Conservation (phyloP, 495 filamentous ascomycete species). For the Xylaria sp. region DNA sequence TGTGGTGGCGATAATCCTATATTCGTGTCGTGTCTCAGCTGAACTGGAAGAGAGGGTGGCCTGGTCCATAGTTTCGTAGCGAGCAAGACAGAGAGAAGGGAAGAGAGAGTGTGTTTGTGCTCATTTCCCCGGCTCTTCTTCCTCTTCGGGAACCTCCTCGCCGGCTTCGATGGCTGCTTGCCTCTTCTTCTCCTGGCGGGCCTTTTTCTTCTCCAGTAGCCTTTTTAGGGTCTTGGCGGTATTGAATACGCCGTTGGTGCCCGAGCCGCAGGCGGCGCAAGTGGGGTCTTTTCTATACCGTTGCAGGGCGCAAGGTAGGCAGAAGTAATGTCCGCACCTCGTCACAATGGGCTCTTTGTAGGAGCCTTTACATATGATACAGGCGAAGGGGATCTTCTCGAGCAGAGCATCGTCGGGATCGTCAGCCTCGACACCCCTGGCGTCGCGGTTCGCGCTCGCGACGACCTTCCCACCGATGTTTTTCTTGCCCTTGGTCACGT, state of each 20-base stretch:
- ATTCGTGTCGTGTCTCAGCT: background rate
- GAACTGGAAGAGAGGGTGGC: background rate
- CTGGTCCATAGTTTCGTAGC: background rate
- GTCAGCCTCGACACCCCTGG: slow-evolving; percentile 51
- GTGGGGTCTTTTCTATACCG: slow-evolving; percentile 78
- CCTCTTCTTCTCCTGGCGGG: slow-evolving; percentile 68
- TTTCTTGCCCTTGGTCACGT: slow-evolving; percentile 76
- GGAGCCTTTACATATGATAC: slow-evolving; percentile 83
- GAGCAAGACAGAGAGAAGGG: too few relatives aligned
- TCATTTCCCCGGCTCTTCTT: slow-evolving; percentile 16
- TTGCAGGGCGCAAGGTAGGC: slow-evolving; percentile 84
- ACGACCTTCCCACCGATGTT: slow-evolving; percentile 67
- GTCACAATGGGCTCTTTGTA: slow-evolving; percentile 88
- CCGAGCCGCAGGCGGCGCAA: slow-evolving; percentile 84
- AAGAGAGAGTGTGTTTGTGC: too few relatives aligned
- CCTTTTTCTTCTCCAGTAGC: slow-evolving; percentile 82
- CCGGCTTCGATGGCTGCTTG: slow-evolving; percentile 75
- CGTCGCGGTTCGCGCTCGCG: slow-evolving; percentile 62
- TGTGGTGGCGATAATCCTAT: background rate
- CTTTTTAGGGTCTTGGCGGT: slow-evolving; percentile 82
- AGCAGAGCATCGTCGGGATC: slow-evolving; percentile 77
- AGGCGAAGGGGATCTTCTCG: slow-evolving; percentile 93
- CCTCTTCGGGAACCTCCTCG: slow-evolving; percentile 65
- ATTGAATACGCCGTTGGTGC: slow-evolving; percentile 91
- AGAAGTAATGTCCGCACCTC: slow-evolving; percentile 95